A percentile compares a stretch with the other conserved stretches of the same genome.
Evolutionary conservation across 352 stramenopile species (phyloP).

Genomic region (Phytophthora europaea): DNA sequence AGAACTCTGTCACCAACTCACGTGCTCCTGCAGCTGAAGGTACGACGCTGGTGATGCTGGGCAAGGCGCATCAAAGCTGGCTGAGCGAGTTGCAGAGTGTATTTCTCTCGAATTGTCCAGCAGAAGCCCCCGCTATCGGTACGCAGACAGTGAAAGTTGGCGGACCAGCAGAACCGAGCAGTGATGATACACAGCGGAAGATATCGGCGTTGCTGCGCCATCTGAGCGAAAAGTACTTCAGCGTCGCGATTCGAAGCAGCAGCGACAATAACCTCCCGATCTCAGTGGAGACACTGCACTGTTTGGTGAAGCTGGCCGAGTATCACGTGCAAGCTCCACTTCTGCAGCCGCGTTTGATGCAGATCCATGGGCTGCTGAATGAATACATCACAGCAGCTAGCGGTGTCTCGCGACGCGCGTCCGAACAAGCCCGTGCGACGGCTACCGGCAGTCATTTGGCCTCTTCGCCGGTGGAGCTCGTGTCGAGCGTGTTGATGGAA

Average conservation of each 20-base stretch:
- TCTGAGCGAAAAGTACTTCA: constrained; percentile 79
- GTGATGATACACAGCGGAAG: constrained; percentile 41
- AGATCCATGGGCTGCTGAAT: constrained; percentile 35
- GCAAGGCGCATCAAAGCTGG: constrained; percentile 74
- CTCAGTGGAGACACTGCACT: constrained; percentile 53
- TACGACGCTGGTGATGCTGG: constrained; percentile 56
- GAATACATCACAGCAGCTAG: constrained; percentile 29
- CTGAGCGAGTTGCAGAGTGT: constrained; percentile 59
- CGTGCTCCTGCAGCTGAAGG: constrained; percentile 8
- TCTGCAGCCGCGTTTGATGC: constrained; percentile 27
- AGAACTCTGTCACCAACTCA: background rate
- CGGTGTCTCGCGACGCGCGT: constrained; percentile 30
- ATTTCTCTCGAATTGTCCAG: constrained; percentile 47
- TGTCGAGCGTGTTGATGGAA: constrained; percentile 33
- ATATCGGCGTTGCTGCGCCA: constrained; percentile 40
- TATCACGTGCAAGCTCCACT: constrained; percentile 33
- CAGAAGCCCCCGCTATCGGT: background rate
- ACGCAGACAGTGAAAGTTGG: background rate
- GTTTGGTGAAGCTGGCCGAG: constrained; percentile 44
- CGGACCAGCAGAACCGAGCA: background rate
- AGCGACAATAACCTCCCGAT: constrained; percentile 32
- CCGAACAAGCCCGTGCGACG: constrained; percentile 11
- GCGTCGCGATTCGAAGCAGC: constrained; percentile 46
- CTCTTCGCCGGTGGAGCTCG: constrained; percentile 15
- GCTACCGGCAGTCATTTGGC: background rate